Base-by-base conservation (phyloP, 495 filamentous ascomycete species). In the Xylaria palmicola region DNA sequence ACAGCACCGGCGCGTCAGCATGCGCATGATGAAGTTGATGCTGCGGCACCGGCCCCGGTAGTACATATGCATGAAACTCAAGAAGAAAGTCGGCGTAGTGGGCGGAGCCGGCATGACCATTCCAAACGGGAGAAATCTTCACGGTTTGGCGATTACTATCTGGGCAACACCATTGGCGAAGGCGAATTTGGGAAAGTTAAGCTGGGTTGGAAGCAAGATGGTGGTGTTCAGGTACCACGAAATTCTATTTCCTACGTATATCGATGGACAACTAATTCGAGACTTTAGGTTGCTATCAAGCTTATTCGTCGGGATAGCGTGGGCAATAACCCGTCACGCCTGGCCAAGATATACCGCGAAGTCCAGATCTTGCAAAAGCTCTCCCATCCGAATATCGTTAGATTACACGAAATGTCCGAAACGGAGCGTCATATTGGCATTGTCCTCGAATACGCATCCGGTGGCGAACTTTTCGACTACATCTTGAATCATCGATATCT, bases 141-240 rank as follows among this genome's bases (percentile, higher is more conserved):
- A 20, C 90, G 87, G 13, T 98, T 98, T 71, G 95, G 94, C 37
- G 90, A 96, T 26, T 99, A 97, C 70, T 91, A 94, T 58, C 81
- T 99, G 8, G 94, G 94, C 4, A 92, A 96, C 66, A 97, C 93
- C n/a, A 87, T 99, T 27, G 94, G 94, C 49, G 94, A 98, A 78
- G 94, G 94, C 32, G 94, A 99, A 69, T 99, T 99, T 72, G 94
- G 94, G 53, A 99, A 99, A 70, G 94, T 99, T 66, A 98, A 97
- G 74, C 83, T 99, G 67, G 94, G 94, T n/a, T 99, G 95, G 94
- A 98, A 96, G 76, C 87, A 89, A 71, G 93, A 97, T 74, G 92
- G 91, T 27, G 92, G 89, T 59, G 88, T 96, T 44, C 83, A 88
- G 75, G 85, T 87, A 73, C 48, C 86, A 73, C 48, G 80, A 72